These are phyloP conservation scores for Thielaviopsis punctulata DNA, from an alignment of 2,329 filamentous ascomycete species.

Conservation along the genomic window DNA sequence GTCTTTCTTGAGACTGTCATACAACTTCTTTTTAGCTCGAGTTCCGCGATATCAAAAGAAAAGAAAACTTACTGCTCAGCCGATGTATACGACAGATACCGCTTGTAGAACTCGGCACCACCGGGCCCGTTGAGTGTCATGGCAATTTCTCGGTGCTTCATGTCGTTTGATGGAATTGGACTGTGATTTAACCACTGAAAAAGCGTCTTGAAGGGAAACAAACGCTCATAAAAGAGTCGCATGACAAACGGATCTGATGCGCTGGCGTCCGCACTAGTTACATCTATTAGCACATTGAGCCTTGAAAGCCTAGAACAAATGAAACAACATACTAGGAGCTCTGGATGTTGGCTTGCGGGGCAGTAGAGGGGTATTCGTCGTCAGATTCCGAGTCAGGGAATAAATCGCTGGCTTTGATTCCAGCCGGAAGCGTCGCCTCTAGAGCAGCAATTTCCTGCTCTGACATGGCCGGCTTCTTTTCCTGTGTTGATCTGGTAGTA, in stretches of 20 bases:
- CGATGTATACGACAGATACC: conserved; percentile 58
- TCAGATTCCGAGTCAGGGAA: conserved; percentile 43
- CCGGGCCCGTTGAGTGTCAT: conserved; percentile 64
- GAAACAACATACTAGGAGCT: conserved; percentile 10
- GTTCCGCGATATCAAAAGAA: conserved; percentile 10
- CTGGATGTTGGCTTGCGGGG: conserved; percentile 17
- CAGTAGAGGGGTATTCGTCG: conserved; percentile 37
- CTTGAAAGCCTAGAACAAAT: neutral
- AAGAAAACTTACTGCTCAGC: conserved; percentile 30
- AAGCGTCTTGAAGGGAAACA: conserved; percentile 86
- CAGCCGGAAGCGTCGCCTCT: neutral
- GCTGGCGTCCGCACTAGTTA: conserved; percentile 7
- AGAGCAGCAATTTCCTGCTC: conserved; percentile 32
- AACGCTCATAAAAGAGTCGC: conserved; percentile 83
- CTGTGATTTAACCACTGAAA: conserved; percentile 98
- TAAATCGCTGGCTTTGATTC: conserved; percentile 28
- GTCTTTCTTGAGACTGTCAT: conserved; percentile 63
- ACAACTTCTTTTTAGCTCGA: neutral
- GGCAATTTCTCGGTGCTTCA: conserved; percentile 85
- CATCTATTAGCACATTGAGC: neutral
- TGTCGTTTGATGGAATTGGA: conserved; percentile 69
- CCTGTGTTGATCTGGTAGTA: neutral
- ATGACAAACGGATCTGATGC: conserved; percentile 41
- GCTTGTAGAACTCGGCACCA: conserved; percentile 56
- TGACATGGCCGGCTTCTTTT: neutral